These are phyloP conservation scores for Microcyclospora pomicola DNA, from an alignment of 2,329 filamentous ascomycete species.

Conservation along the genomic window DNA sequence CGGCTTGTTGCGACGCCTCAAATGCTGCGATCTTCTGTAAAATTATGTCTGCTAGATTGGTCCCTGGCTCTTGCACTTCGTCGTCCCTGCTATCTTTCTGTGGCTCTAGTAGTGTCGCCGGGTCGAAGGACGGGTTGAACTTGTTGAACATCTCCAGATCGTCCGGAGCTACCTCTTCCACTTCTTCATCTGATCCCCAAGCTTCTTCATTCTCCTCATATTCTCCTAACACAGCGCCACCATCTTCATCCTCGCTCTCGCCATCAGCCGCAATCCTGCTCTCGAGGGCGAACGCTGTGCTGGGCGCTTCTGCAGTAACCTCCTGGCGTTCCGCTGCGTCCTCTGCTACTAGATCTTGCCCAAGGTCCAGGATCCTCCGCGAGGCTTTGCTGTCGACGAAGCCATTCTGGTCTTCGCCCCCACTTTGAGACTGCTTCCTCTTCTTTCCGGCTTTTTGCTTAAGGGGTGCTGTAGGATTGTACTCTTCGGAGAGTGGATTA, in stretches of 20 bases:
- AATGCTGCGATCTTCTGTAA: conserved; percentile 86
- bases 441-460: conserved; percentile 53
- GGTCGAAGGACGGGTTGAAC: conserved; percentile 65
- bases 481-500: conserved; percentile 88
- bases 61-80: conserved; percentile 30
- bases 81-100: conserved; percentile 36
- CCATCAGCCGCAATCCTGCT: conserved; percentile 48
- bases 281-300: conserved; percentile 66
- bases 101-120: conserved; percentile 55
- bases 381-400: conserved; percentile 85
- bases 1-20: conserved; percentile 51
- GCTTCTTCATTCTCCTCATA: conserved; percentile 42
- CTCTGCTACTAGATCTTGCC: conserved; percentile 77
- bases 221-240: conserved; percentile 39
- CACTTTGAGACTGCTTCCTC: conserved; percentile 41
- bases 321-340: conserved; percentile 43
- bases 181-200: conserved; percentile 61
- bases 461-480: conserved; percentile 52
- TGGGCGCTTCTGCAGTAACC: conserved; percentile 30
- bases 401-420: conserved; percentile 44
- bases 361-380: conserved; percentile 75
- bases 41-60: conserved; percentile 85
- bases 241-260: conserved; percentile 36
- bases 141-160: conserved; percentile 85
- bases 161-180: conserved; percentile 60